Conservation (phyloP, 1,139 yeast genomes). For the Protomyces macrosporus region DNA sequence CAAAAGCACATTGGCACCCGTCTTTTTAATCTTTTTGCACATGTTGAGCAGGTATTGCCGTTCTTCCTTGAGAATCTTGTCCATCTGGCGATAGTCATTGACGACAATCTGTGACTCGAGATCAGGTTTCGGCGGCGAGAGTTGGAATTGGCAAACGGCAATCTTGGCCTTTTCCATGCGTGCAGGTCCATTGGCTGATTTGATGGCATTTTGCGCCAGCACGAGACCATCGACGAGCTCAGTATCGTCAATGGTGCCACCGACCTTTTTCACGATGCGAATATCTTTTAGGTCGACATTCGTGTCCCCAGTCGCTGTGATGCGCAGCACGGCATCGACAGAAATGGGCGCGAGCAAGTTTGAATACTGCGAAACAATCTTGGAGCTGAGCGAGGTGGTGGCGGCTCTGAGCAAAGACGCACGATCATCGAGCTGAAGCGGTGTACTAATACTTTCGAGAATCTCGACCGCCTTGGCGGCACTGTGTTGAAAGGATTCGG, state of each 20-base stretch:
- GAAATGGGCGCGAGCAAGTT: constrained; percentile 83
- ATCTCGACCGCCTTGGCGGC: constrained; percentile 83
- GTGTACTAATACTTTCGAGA: constrained; percentile 74
- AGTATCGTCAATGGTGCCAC: constrained; percentile 97
- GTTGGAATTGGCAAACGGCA: constrained; percentile 89
- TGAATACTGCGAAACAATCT: constrained; percentile 85
- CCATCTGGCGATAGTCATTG: constrained; percentile 98
- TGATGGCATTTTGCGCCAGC: constrained; percentile 80
- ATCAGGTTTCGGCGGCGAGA: constrained; percentile 98
- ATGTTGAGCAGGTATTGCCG: constrained; percentile 89
- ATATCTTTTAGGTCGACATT: constrained; percentile 86
- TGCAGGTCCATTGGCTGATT: constrained; percentile 92
- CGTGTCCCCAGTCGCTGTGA: constrained; percentile 50
- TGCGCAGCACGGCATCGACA: constrained; percentile 82
- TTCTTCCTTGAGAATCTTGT: constrained; percentile 93
- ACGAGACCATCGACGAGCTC: constrained; percentile 90
- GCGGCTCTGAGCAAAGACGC: constrained; percentile 88
- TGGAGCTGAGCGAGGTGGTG: constrained; percentile 79
- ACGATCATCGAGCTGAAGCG: constrained; percentile 67
- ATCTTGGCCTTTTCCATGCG: constrained; percentile 90
- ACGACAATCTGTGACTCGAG: constrained; percentile 97
- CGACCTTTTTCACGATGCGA: constrained; percentile 84
- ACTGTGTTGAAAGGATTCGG: constrained; percentile 92
- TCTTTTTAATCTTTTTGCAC: constrained; percentile 92
- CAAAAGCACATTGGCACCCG: constrained; percentile 89